A percentile compares a stretch with the other conserved stretches of the same genome.
phyloP scores from a whole-genome alignment of 805 yeast genomes.

The Komagataella kurtzmanii region DNA sequence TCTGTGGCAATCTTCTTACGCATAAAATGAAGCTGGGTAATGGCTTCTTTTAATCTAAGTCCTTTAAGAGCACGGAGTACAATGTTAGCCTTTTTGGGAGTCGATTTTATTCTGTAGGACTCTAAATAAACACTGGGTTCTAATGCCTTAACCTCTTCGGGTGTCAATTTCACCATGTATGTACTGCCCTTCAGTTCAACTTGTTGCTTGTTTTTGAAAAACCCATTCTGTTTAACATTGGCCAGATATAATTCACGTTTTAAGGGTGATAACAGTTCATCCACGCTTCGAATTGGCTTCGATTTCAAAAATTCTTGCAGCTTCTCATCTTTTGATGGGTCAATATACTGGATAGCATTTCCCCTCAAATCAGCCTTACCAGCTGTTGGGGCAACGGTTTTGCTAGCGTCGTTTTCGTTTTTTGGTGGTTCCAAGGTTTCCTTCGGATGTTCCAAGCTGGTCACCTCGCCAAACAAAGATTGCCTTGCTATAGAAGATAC shows the following conservation, averaged over 20 bases:
- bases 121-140: constrained; percentile 82
- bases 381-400: background rate
- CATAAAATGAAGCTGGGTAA: constrained; percentile 85
- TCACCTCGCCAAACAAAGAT: background rate
- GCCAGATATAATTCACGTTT: constrained; percentile 50
- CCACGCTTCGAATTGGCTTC: constrained; percentile 38
- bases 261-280: constrained; percentile 50
- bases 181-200: constrained; percentile 30
- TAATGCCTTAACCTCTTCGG: constrained; percentile 58
- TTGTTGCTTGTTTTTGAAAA: constrained; percentile 49
- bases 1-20: constrained; percentile 70
- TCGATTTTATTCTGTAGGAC: constrained; percentile 74
- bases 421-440: background rate
- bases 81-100: constrained; percentile 76
- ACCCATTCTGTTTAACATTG: constrained; percentile 50
- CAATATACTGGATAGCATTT: constrained; percentile 7
- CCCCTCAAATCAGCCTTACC: background rate
- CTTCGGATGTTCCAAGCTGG: background rate
- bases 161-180: constrained; percentile 44
- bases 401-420: background rate
- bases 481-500: background rate
- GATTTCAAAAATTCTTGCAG: constrained; percentile 41
- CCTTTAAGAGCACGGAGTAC: constrained; percentile 68
- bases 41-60: constrained; percentile 61
- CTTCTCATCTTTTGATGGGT: constrained; percentile 16